Conservation (phyloP, 352 stramenopile species). For the Pythium myriotylum region DNA sequence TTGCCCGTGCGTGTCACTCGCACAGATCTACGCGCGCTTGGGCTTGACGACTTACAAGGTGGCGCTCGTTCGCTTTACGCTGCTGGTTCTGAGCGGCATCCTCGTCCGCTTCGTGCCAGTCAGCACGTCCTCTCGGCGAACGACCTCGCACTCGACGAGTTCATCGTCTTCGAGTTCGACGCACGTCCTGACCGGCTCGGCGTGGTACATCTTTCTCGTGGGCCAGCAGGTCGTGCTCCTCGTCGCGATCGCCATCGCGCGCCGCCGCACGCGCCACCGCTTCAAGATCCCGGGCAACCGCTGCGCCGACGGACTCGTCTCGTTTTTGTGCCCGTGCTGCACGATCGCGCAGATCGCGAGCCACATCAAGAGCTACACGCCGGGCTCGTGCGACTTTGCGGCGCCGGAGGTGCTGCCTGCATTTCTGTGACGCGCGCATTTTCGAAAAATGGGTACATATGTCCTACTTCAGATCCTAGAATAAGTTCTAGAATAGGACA, state of each 20-base stretch:
- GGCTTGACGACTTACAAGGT: slow-evolving; percentile 16
- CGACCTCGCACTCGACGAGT: background rate
- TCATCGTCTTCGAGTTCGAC: background rate
- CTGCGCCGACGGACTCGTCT: slow-evolving; percentile 11
- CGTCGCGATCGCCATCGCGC: slow-evolving; percentile 11
- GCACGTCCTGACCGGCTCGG: background rate
- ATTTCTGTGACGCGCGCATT: slow-evolving; percentile 24
- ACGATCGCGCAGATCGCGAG: slow-evolving; percentile 38
- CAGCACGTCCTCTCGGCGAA: background rate
- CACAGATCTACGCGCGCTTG: slow-evolving; percentile 28
- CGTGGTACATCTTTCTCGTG: slow-evolving; percentile 9
- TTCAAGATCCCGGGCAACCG: slow-evolving; percentile 29
- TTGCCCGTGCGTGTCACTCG: slow-evolving; percentile 36
- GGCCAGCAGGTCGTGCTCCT: slow-evolving; percentile 11
- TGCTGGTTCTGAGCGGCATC: slow-evolving; percentile 8
- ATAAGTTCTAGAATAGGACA: too few relatives aligned
- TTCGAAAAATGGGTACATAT: slow-evolving; percentile 1
- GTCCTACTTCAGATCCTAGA: background rate
- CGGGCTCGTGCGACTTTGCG: slow-evolving; percentile 24
- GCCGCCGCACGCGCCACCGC: slow-evolving; percentile 17
- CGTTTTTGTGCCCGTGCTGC: slow-evolving; percentile 32
- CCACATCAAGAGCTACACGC: slow-evolving; percentile 35
- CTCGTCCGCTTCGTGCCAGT: slow-evolving; percentile 1
- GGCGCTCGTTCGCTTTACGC: slow-evolving; percentile 8
- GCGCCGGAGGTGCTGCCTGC: slow-evolving; percentile 19